Evolutionary conservation across 768 basidiomycete genomes (phyloP).

Genomic region (Panaeolus cyanescens): DNA sequence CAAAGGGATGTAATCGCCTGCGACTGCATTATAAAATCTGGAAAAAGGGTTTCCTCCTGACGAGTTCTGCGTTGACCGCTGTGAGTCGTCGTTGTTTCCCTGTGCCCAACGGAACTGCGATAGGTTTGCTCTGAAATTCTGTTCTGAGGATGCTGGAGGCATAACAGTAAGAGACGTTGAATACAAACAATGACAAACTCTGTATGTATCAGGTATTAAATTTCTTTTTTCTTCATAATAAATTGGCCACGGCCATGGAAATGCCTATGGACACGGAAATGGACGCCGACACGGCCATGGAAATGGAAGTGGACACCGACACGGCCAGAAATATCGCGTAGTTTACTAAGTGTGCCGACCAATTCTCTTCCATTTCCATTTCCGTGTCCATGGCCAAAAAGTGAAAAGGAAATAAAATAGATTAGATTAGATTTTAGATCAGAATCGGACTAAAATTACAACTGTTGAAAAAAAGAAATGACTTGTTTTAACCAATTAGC

Average conservation of each 20-base stretch:
- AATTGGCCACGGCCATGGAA: too few species aligned
- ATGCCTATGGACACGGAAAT: too few species aligned
- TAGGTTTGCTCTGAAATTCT: slow-evolving; percentile 71
- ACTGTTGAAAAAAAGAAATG: background rate
- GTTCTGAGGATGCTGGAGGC: slow-evolving; percentile 47
- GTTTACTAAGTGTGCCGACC: too few species aligned
- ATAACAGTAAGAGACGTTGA: slow-evolving; percentile 15
- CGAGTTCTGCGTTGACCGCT: slow-evolving; percentile 36
- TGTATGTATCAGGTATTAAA: background rate
- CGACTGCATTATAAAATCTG: slow-evolving; percentile 84
- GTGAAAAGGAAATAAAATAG: background rate
- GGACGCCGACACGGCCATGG: too few species aligned
- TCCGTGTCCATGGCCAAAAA: background rate
- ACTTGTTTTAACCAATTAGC: slow-evolving; percentile 1
- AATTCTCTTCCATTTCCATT: background rate
- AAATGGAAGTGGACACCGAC: too few species aligned
- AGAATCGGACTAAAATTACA: background rate
- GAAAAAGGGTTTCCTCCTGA: slow-evolving; percentile 69
- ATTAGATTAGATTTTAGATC: slow-evolving; percentile 2
- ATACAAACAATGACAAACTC: slow-evolving; percentile 18
- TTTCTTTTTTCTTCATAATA: background rate
- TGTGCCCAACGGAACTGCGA: slow-evolving; percentile 88
- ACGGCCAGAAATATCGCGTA: too few species aligned
- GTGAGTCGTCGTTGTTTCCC: slow-evolving; percentile 71
- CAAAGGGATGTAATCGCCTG: slow-evolving; percentile 87